Percentiles rank a stretch among this genome's conserved stretches.
Evolutionary conservation across 495 filamentous ascomycete genomes (phyloP).

Genomic region (Bombardia bombarda): DNA sequence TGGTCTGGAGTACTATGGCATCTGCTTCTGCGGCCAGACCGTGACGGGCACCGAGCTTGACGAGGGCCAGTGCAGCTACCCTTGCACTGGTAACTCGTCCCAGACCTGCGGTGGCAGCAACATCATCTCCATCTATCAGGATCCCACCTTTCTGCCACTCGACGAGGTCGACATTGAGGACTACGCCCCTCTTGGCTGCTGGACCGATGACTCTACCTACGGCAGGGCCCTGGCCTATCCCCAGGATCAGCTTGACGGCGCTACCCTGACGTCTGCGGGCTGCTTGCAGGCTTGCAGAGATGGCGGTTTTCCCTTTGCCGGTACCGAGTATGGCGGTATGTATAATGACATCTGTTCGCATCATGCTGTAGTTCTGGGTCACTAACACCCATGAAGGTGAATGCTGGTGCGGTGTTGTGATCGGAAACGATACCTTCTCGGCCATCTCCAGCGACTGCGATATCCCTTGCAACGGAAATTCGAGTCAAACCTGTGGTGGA

Average conservation of each 20-base stretch:
- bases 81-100: constrained; percentile 37
- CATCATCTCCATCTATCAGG: constrained; percentile 41
- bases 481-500: constrained; percentile 39
- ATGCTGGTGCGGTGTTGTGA: constrained; percentile 38
- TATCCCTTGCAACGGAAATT: constrained; percentile 42
- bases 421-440: constrained; percentile 39
- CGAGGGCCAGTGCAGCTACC: constrained; percentile 34
- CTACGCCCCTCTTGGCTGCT: constrained; percentile 48
- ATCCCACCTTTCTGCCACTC: constrained; percentile 41
- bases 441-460: constrained; percentile 32
- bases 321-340: constrained; percentile 41
- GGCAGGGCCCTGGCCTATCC: constrained; percentile 44
- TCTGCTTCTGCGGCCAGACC: constrained; percentile 46
- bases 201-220: constrained; percentile 38
- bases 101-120: constrained; percentile 42
- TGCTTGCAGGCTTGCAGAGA: constrained; percentile 40
- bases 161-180: constrained; percentile 31
- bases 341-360: too few relatives aligned
- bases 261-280: constrained; percentile 32
- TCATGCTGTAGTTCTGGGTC: too few relatives aligned
- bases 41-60: constrained; percentile 24
- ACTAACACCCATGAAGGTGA: too few relatives aligned
- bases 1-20: constrained; percentile 46
- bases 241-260: constrained; percentile 27
- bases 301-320: constrained; percentile 42